Percentiles rank a stretch among this genome's conserved stretches.
Evolutionary conservation across 768 basidiomycete genomes (phyloP).

Genomic region (Strobilomyces echinocephalus): DNA sequence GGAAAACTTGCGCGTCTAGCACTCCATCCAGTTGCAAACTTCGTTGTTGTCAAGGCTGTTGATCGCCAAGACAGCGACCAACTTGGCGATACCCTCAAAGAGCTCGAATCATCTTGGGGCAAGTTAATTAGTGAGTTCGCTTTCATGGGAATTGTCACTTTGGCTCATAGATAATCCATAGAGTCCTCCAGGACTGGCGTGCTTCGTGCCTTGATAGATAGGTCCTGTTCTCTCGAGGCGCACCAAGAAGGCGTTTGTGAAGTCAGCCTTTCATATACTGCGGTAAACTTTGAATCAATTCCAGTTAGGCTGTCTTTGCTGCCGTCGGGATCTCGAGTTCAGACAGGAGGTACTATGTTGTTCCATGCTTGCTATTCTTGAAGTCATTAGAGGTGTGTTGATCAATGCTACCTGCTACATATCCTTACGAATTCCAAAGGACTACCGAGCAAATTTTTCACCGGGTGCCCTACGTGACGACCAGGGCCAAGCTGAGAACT

Average conservation of each 20-base stretch:
- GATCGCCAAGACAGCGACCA: slow-evolving; percentile 55
- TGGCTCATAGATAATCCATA: slow-evolving; percentile 23
- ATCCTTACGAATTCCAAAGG: slow-evolving; percentile 17
- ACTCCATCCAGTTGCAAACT: slow-evolving; percentile 90
- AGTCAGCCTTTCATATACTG: slow-evolving; percentile 38
- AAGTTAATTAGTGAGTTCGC: slow-evolving; percentile 64
- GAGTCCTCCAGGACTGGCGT: slow-evolving; percentile 74
- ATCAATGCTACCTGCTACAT: background rate
- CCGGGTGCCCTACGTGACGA: slow-evolving; percentile 10
- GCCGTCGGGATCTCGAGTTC: slow-evolving; percentile 52
- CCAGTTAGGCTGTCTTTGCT: slow-evolving; percentile 49
- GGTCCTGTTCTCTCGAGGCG: slow-evolving; percentile 46
- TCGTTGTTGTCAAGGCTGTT: slow-evolving; percentile 79
- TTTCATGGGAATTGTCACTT: background rate
- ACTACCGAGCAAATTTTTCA: slow-evolving; percentile 12
- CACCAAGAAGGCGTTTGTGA: slow-evolving; percentile 50
- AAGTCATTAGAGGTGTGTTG: slow-evolving; percentile 45
- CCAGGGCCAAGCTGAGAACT: slow-evolving; percentile 26
- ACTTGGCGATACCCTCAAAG: slow-evolving; percentile 51
- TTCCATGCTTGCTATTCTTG: slow-evolving; percentile 64
- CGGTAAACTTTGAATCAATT: slow-evolving; percentile 4
- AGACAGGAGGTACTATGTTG: slow-evolving; percentile 49
- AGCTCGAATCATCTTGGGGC: slow-evolving; percentile 53
- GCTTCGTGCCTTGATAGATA: slow-evolving; percentile 68
- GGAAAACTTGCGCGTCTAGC: slow-evolving; percentile 70